Conservation (phyloP, 2,329 filamentous ascomycete species). For the Botryosphaeria dothidea region DNA sequence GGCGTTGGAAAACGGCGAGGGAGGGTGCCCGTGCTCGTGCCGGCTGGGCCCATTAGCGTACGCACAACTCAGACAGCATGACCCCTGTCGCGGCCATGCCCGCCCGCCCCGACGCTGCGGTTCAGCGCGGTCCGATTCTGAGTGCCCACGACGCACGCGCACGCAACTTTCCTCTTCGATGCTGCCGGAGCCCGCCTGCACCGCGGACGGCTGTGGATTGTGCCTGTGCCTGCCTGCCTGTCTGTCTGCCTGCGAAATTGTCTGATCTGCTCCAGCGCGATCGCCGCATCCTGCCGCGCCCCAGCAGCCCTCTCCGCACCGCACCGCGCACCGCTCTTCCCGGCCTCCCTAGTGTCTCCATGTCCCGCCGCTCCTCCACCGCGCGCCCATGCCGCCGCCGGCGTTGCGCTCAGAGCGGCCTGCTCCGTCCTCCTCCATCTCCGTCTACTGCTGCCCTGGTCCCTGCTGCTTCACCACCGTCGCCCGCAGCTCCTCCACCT, state of each 20-base stretch:
- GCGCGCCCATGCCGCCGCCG: not conserved
- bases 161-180: not conserved
- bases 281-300: constrained; percentile 15
- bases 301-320: constrained; percentile 18
- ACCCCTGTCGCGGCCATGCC: not conserved
- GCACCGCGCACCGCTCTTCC: constrained; percentile 11
- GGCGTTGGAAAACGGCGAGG: constrained; percentile 8
- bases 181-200: not conserved
- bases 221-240: not conserved
- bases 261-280: constrained; percentile 14
- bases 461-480: constrained; percentile 17
- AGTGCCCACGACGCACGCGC: constrained; percentile 6
- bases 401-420: not conserved
- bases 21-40: constrained; percentile 1
- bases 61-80: not conserved
- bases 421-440: not conserved
- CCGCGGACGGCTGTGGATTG: not conserved
- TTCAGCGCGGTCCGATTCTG: constrained; percentile 10
- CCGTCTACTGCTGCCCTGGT: constrained; percentile 1
- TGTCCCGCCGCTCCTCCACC: not conserved
- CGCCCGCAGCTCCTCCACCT: constrained; percentile 18
- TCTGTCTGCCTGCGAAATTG: constrained; percentile 4
- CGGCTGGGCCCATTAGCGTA: not conserved
- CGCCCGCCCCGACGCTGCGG: not conserved
- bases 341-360: not conserved